Evolutionary conservation across 2,329 filamentous ascomycete genomes (phyloP).

Genomic region (Talaromyces verruculosus): DNA sequence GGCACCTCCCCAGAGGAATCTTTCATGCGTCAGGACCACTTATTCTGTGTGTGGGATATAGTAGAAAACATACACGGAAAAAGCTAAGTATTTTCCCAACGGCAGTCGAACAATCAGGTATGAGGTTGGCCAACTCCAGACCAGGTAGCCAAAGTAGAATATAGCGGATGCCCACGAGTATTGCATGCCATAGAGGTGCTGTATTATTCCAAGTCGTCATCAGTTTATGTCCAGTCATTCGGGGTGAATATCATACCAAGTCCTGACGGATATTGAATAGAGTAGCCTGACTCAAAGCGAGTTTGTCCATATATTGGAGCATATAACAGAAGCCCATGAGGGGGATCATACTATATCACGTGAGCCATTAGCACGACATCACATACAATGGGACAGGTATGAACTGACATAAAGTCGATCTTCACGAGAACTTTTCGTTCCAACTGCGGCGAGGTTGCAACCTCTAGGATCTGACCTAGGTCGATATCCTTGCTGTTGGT

Average conservation of each 20-base stretch:
- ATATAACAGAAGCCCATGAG: slow-evolving; percentile 34
- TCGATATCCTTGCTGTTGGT: slow-evolving; percentile 3
- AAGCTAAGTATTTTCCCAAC: slow-evolving; percentile 13
- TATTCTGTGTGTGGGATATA: too few relatives aligned
- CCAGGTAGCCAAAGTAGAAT: slow-evolving; percentile 19
- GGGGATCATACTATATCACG: slow-evolving; percentile 26
- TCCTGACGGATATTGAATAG: slow-evolving; percentile 30
- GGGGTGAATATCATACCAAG: slow-evolving; percentile 22
- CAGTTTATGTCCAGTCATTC: not conserved
- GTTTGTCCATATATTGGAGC: slow-evolving; percentile 35
- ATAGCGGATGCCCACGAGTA: slow-evolving; percentile 15
- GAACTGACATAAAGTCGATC: slow-evolving; percentile 10
- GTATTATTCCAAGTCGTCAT: not conserved
- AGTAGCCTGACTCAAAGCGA: slow-evolving; percentile 33
- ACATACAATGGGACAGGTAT: too few relatives aligned
- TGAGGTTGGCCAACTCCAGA: slow-evolving; percentile 3
- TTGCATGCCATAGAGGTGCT: slow-evolving; percentile 13
- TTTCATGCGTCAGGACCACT: not conserved
- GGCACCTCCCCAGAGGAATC: slow-evolving; percentile 46
- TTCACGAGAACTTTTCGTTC: slow-evolving; percentile 14
- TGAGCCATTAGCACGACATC: not conserved
- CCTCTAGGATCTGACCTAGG: slow-evolving; percentile 13
- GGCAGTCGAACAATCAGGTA: slow-evolving; percentile 14
- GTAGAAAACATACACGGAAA: slow-evolving; percentile 4
- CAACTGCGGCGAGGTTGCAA: not conserved